These are phyloP conservation scores for Lithocarpus polystachyus DNA, from an alignment of 306 rosid species.

Conservation along the genomic window DNA sequence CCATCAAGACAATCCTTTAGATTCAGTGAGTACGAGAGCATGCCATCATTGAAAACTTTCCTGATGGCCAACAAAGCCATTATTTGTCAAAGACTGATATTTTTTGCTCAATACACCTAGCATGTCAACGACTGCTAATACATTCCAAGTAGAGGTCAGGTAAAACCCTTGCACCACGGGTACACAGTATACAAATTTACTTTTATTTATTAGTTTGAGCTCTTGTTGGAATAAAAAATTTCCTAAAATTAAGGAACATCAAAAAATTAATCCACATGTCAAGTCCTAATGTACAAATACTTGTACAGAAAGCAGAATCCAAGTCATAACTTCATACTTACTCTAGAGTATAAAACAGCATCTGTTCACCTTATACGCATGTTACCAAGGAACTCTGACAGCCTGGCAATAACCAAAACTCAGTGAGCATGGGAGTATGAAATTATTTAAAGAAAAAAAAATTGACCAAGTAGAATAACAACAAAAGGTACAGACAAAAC, in stretches of 20 bases:
- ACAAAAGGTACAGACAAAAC: slow-evolving; percentile 32
- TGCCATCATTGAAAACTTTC: background rate
- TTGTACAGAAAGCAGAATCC: slow-evolving; percentile 12
- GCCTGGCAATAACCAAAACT: slow-evolving; percentile 50
- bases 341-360: slow-evolving; percentile 26
- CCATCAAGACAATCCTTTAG: background rate
- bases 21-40: background rate
- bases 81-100: background rate
- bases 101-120: too few relatives aligned
- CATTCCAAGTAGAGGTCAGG: background rate
- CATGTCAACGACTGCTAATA: background rate
- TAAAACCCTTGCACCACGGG: background rate
- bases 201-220: background rate
- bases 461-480: background rate
- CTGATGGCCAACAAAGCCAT: background rate
- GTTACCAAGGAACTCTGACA: slow-evolving; percentile 79
- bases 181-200: background rate
- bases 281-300: background rate
- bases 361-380: slow-evolving; percentile 68
- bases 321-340: slow-evolving; percentile 37
- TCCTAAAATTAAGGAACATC: background rate
- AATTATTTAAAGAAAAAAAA: background rate
- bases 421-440: background rate
- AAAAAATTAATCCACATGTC: background rate
- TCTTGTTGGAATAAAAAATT: background rate